These are phyloP conservation scores for Stereocaulon alpinum DNA, from an alignment of 495 filamentous ascomycete species.

Conservation along the genomic window DNA sequence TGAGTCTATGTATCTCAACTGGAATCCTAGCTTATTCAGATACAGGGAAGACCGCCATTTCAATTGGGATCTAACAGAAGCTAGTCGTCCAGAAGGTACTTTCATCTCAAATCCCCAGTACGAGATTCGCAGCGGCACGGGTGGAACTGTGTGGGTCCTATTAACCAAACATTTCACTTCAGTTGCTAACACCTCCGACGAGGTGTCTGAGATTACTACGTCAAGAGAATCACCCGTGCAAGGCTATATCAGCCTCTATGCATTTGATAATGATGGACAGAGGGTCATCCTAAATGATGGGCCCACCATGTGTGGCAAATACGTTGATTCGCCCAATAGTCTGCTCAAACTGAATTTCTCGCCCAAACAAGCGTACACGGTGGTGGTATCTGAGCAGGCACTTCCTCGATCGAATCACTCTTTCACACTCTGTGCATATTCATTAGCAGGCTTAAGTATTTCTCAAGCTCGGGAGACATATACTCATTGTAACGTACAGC, in stretches of 20 bases:
- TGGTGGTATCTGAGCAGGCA: slow-evolving; percentile 69
- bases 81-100: slow-evolving; percentile 44
- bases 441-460: slow-evolving; percentile 47
- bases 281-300: slow-evolving; percentile 62
- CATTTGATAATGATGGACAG: slow-evolving; percentile 63
- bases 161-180: slow-evolving; percentile 78
- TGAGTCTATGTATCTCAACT: slow-evolving; percentile 91
- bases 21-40: slow-evolving; percentile 81
- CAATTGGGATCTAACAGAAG: slow-evolving; percentile 63
- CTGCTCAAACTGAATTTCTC: slow-evolving; percentile 64
- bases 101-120: slow-evolving; percentile 81
- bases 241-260: slow-evolving; percentile 80
- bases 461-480: slow-evolving; percentile 48
- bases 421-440: slow-evolving; percentile 80
- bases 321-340: slow-evolving; percentile 87
- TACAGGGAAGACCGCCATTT: slow-evolving; percentile 84
- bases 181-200: slow-evolving; percentile 19
- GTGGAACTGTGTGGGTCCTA: slow-evolving; percentile 69
- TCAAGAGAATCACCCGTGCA: slow-evolving; percentile 27
- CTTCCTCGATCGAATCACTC: slow-evolving; percentile 57
- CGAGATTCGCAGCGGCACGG: slow-evolving; percentile 44
- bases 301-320: slow-evolving; percentile 59
- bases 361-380: slow-evolving; percentile 52
- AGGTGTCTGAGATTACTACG: slow-evolving; percentile 18
- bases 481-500: slow-evolving; percentile 40